Evolutionary conservation across 1,284 basidiomycete species (phyloP).

Genomic region (Cerrena zonata): DNA sequence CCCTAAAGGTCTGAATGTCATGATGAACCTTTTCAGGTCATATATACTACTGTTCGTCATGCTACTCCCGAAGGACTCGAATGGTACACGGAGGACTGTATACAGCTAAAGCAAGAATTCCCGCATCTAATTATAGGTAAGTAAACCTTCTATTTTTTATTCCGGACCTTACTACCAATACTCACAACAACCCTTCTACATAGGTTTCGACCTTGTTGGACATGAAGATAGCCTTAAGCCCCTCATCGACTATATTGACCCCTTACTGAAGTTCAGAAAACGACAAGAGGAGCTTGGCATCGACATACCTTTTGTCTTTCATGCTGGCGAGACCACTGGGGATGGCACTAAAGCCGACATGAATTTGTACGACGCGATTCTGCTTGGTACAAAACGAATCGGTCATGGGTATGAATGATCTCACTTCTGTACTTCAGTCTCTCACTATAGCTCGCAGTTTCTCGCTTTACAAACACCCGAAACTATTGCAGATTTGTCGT

Average conservation of each 20-base stretch:
- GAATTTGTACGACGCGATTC: constrained; percentile 74
- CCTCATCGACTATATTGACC: constrained; percentile 58
- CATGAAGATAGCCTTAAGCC: constrained; percentile 63
- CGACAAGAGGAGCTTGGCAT: constrained; percentile 53
- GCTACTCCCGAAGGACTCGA: constrained; percentile 54
- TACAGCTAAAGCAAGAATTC: constrained; percentile 67
- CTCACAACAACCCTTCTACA: constrained; percentile 3
- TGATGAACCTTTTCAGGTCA: constrained; percentile 41
- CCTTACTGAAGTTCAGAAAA: constrained; percentile 55
- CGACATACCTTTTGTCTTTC: constrained; percentile 73
- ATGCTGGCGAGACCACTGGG: constrained; percentile 73
- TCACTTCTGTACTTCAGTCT: neutral
- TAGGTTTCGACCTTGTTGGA: constrained; percentile 78
- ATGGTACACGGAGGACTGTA: constrained; percentile 69
- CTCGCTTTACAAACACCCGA: constrained; percentile 69
- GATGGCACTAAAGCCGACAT: constrained; percentile 66
- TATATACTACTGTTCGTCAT: constrained; percentile 63
- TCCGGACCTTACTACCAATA: neutral
- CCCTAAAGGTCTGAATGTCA: neutral
- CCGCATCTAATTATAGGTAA: constrained; percentile 66
- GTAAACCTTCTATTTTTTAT: constrained; percentile 6
- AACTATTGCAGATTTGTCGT: constrained; percentile 60
- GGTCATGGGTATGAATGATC: constrained; percentile 74
- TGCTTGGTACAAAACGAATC: constrained; percentile 72
- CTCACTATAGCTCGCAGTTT: constrained; percentile 37